Conservation (phyloP, 2,329 filamentous ascomycete species). For the Colletotrichum chrysophilum region DNA sequence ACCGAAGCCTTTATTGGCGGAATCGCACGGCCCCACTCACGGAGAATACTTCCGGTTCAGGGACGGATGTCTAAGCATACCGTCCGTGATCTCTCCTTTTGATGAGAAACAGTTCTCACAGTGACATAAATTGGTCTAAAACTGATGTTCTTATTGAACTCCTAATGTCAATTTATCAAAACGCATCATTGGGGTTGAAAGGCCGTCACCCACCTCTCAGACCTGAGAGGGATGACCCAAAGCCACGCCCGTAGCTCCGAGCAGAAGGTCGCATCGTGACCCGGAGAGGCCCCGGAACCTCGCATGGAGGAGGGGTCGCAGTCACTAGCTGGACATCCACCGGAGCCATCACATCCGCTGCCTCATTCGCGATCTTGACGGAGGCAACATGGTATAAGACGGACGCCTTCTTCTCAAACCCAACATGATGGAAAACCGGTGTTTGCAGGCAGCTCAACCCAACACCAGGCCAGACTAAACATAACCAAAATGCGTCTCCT, state of each 20-base stretch:
- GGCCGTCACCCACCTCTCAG: neutral
- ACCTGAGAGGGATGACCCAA: neutral
- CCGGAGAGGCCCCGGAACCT: neutral
- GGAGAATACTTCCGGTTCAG: neutral
- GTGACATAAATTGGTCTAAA: neutral
- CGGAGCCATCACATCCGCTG: conserved; percentile 14
- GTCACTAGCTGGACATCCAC: neutral
- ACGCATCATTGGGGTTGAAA: neutral
- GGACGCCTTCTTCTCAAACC: neutral
- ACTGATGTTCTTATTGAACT: neutral
- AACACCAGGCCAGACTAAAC: neutral
- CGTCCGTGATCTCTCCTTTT: neutral
- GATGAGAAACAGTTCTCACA: neutral
- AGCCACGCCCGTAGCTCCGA: neutral
- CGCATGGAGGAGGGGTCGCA: neutral
- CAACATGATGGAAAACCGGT: neutral
- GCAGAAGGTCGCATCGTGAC: neutral
- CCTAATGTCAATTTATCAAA: neutral
- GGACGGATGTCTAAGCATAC: neutral
- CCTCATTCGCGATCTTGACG: neutral
- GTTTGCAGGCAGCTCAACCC: neutral
- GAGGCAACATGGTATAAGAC: neutral
- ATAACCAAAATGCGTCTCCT: neutral
- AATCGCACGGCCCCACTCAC: neutral
- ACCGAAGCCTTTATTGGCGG: neutral